These are phyloP conservation scores for Chenopodium formosanum DNA, from an alignment of 148 eudicot genomes.

Conservation along the genomic window DNA sequence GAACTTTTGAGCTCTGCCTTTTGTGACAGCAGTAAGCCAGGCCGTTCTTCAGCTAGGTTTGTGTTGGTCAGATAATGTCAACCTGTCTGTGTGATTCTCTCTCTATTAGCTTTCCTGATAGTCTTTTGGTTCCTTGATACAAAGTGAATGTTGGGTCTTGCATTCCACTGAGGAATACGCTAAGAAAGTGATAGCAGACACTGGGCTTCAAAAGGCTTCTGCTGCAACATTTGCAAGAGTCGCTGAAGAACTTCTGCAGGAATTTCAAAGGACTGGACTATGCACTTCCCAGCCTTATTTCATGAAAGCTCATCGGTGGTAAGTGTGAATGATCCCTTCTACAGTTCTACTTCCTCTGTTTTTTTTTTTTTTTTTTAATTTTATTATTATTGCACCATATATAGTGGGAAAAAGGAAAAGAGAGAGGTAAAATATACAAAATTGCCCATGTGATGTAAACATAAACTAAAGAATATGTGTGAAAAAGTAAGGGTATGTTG, in stretches of 20 bases:
- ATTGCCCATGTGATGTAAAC: too few species aligned
- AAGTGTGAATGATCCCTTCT: slow-evolving; percentile 26
- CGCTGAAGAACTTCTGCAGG: slow-evolving; percentile 70
- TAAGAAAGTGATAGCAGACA: slow-evolving; percentile 54
- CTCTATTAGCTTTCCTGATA: slow-evolving; percentile 3
- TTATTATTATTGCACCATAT: too few species aligned
- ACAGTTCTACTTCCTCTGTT: too few species aligned
- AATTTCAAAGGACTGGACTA: slow-evolving; percentile 67
- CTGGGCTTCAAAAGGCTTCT: slow-evolving; percentile 78
- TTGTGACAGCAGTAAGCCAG: slow-evolving; percentile 95
- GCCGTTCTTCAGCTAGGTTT: slow-evolving; percentile 65
- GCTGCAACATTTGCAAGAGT: slow-evolving; percentile 48
- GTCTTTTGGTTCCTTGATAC: slow-evolving; percentile 10
- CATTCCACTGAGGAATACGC: slow-evolving; percentile 86
- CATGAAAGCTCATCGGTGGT: slow-evolving; percentile 97
- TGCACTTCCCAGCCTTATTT: slow-evolving; percentile 66
- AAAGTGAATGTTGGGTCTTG: slow-evolving; percentile 87
- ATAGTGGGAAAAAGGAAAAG: too few species aligned
- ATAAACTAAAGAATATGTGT: too few species aligned
- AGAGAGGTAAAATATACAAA: too few species aligned
- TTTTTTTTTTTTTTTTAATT: too few species aligned
- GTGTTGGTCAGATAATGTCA: slow-evolving; percentile 12
- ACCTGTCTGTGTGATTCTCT: neutral
- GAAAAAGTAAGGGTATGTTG: too few species aligned
- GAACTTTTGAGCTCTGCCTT: slow-evolving; percentile 65